Evolutionary conservation across 2,329 filamentous ascomycete species (phyloP).

Genomic region (Setomelanomma holmii): DNA sequence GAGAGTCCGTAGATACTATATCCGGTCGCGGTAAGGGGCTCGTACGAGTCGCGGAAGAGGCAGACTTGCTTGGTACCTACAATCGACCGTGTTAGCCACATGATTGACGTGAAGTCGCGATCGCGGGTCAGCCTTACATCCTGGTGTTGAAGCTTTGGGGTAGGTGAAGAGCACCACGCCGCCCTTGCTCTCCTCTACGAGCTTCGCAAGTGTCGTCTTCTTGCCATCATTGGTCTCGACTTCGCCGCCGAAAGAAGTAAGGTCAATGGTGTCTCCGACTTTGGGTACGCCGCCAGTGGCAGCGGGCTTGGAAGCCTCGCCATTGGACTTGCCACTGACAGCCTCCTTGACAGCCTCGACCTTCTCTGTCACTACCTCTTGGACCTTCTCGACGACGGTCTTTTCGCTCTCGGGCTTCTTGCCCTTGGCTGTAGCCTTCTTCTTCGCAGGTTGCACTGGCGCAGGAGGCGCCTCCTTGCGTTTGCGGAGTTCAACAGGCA

Average conservation of each 20-base stretch:
- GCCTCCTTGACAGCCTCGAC: conserved; percentile 43
- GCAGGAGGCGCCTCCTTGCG: conserved; percentile 64
- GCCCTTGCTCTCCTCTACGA: conserved; percentile 81
- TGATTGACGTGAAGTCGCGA: not conserved
- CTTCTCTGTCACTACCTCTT: conserved; percentile 42
- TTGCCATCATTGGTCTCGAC: conserved; percentile 85
- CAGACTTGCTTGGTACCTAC: conserved; percentile 91
- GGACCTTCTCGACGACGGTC: conserved; percentile 44
- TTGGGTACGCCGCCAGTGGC: conserved; percentile 34
- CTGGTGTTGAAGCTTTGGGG: conserved; percentile 90
- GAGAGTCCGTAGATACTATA: conserved; percentile 90
- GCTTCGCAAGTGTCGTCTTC: conserved; percentile 78
- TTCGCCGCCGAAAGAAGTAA: conserved; percentile 68
- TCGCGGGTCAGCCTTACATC: conserved; percentile 72
- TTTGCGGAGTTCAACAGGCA: conserved; percentile 67
- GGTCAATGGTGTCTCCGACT: conserved; percentile 60
- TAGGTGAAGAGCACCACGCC: conserved; percentile 96
- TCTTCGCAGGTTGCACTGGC: conserved; percentile 56
- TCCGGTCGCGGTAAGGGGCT: conserved; percentile 76
- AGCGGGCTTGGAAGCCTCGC: conserved; percentile 33
- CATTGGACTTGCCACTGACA: conserved; percentile 38
- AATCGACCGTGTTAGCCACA: conserved; percentile 15
- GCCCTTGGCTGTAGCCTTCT: conserved; percentile 53
- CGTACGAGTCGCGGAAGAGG: conserved; percentile 87
- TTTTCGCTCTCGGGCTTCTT: conserved; percentile 39